phyloP scores from a whole-genome alignment of 208 protist genomes.

The Acanthamoeba culbertsoni region DNA sequence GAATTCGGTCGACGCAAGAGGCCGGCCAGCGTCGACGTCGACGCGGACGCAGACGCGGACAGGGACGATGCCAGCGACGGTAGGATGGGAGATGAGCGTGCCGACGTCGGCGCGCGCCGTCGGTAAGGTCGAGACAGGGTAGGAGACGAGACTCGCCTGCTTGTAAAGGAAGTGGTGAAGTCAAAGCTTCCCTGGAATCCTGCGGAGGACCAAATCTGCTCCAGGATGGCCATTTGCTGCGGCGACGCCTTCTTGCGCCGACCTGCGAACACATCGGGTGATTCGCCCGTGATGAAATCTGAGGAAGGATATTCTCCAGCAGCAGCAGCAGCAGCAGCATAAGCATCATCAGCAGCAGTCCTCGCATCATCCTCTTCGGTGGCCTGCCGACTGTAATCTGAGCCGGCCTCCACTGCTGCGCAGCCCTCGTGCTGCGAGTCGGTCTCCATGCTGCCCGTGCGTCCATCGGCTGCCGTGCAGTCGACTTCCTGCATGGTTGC shows the following conservation, averaged over 20 bases:
- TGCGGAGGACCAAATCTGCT: conserved; percentile 11
- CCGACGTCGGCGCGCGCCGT: too few relatives aligned
- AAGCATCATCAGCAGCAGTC: too few relatives aligned
- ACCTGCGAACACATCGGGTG: not conserved
- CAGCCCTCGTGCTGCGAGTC: not conserved
- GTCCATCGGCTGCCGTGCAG: not conserved
- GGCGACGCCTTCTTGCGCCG: not conserved
- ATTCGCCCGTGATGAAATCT: not conserved
- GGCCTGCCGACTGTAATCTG: too few relatives aligned
- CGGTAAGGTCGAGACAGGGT: not conserved
- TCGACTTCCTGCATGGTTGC: not conserved
- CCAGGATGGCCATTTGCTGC: conserved; percentile 31
- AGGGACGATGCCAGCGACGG: too few relatives aligned
- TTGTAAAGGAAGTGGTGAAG: conserved; percentile 22
- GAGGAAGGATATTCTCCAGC: too few relatives aligned
- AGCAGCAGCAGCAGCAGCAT: not conserved
- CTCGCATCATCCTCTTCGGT: too few relatives aligned
- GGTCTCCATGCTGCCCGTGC: not conserved
- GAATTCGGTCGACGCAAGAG: too few relatives aligned
- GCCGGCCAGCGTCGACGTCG: too few relatives aligned
- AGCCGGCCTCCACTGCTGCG: too few relatives aligned
- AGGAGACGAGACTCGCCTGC: not conserved
- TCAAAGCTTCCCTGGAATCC: not conserved
- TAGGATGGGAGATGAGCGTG: too few relatives aligned
- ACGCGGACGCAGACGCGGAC: too few relatives aligned